These are phyloP conservation scores for Penicillium bovifimosum DNA, from an alignment of 495 filamentous ascomycete genomes.

Conservation along the genomic window DNA sequence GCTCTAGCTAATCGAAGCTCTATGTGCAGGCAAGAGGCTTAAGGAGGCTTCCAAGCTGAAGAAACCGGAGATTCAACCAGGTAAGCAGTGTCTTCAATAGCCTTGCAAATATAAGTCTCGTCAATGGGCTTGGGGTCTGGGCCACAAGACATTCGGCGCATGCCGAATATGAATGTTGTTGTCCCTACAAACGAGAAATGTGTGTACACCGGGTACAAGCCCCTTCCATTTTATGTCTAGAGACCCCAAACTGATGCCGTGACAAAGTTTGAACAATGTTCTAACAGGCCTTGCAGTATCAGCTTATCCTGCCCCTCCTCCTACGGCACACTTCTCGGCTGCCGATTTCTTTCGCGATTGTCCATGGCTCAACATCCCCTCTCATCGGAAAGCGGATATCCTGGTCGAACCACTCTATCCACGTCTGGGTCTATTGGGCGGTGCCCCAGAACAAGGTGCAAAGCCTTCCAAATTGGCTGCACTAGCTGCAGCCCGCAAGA, in stretches of 20 bases:
- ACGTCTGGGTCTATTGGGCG: slow-evolving; percentile 65
- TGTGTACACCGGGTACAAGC: slow-evolving; percentile 13
- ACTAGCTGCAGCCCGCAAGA: slow-evolving; percentile 82
- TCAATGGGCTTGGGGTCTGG: slow-evolving; percentile 34
- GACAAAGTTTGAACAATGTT: slow-evolving; percentile 31
- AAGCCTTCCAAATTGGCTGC: slow-evolving; percentile 89
- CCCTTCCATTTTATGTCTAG: slow-evolving; percentile 6
- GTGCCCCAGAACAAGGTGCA: slow-evolving; percentile 49
- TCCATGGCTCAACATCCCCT: slow-evolving; percentile 78
- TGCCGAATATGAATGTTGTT: not conserved
- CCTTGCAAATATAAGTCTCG: slow-evolving; percentile 9
- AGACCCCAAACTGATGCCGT: slow-evolving; percentile 32
- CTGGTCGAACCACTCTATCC: slow-evolving; percentile 58
- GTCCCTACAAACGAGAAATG: slow-evolving; percentile 5
- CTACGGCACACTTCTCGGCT: slow-evolving; percentile 34
- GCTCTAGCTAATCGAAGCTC: slow-evolving; percentile 1
- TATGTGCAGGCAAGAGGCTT: slow-evolving; percentile 34
- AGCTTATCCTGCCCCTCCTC: slow-evolving; percentile 27
- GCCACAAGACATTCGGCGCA: not conserved
- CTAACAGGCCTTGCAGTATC: slow-evolving; percentile 43
- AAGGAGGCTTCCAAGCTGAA: slow-evolving; percentile 39
- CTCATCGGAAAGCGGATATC: slow-evolving; percentile 59
- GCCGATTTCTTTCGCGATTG: slow-evolving; percentile 72
- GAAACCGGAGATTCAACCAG: slow-evolving; percentile 31
- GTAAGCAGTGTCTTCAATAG: slow-evolving; percentile 41